Percentiles rank a stretch among this genome's conserved stretches.
These are phyloP conservation scores for Brettanomyces sp. DNA, from an alignment of 805 yeast species.

Conservation along the genomic window DNA sequence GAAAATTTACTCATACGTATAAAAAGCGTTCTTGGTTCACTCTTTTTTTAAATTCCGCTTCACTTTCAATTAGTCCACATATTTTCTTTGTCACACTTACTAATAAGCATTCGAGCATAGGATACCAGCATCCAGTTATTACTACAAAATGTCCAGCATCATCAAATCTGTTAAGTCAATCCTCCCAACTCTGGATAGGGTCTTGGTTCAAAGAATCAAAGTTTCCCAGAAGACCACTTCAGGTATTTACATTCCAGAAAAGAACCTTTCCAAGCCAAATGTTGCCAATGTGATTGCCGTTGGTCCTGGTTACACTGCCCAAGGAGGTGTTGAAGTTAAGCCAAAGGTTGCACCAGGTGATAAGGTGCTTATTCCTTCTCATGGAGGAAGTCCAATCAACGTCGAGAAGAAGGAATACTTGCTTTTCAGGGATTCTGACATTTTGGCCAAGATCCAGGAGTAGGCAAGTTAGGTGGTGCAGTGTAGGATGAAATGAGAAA, in stretches of 20 bases:
- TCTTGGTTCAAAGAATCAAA: slow-evolving; percentile 88
- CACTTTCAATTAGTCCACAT: too few species aligned
- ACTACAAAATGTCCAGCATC: slow-evolving; percentile 36
- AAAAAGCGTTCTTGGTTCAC: too few species aligned
- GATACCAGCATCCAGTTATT: too few species aligned
- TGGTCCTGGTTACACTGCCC: slow-evolving; percentile 85
- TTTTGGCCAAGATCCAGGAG: slow-evolving; percentile 83
- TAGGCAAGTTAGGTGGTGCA: slow-evolving; percentile 13
- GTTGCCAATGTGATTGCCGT: slow-evolving; percentile 88
- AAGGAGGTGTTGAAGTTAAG: slow-evolving; percentile 62
- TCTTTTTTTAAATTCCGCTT: too few species aligned
- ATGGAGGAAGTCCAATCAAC: slow-evolving; percentile 86
- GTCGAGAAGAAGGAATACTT: slow-evolving; percentile 51
- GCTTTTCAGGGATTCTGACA: slow-evolving; percentile 86
- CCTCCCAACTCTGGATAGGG: slow-evolving; percentile 91
- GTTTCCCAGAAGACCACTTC: slow-evolving; percentile 87
- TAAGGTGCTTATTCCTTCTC: slow-evolving; percentile 86
- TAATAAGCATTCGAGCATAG: too few species aligned
- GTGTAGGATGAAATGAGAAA: too few species aligned
- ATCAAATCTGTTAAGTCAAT: slow-evolving; percentile 79
- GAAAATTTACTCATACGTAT: too few species aligned
- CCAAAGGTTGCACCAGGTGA: slow-evolving; percentile 85
- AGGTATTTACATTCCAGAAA: slow-evolving; percentile 91
- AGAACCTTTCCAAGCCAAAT: slow-evolving; percentile 88
- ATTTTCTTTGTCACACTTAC: too few species aligned